Base-by-base conservation (phyloP, 2,329 filamentous ascomycete species). In the Fusarium luffae region DNA sequence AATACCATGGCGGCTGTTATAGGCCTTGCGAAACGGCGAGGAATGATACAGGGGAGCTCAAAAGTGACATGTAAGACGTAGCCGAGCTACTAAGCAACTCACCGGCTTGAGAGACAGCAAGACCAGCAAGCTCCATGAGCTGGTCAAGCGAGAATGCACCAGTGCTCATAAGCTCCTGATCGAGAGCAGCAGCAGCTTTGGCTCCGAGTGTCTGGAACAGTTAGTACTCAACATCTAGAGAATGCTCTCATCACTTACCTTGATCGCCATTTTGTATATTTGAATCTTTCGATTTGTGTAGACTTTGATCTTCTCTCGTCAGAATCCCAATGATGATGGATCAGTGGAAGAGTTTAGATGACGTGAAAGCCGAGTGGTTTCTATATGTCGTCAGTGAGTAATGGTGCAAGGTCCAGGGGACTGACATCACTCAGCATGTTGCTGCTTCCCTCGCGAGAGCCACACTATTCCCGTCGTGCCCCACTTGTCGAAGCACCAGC, bases 91-190 rank as follows among this genome's bases (percentile, higher is more conserved):
- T 13, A 32, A 23, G 28, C 21, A 41, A 68, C 84, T 62, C 77
- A 94, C 93, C 90, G 52, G 92, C 94, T 84, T 98, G 94, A 14
- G 95, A 95, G 27, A 98, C 94, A 2, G 94, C 94, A 1, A 99
- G 86, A 0, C 96, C 96, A 44, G 96, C 96, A 10, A 99, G 84
- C 78, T 98, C 96, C 96, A 99, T 98, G 50, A 99, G 85, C 81
- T 99, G 96, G 77, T 98, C 96, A 58, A 99, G 88, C 13, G 93
- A 97, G 82, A 97, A 99, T 11, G 92, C 94, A 1, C 90, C 89
- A 13, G 88, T 88, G 77, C 89, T 92, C 94, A 99, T 98, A 67
- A 99, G 90, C 78, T 99, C 95, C 79, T 93, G 90, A 78, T 99
- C 96, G 19, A 99, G 87, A 49, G 93, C 92, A 0, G 93, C 91